phyloP scores from a whole-genome alignment of 2,329 filamentous ascomycete genomes.

The Scolecobasidium constrictum region DNA sequence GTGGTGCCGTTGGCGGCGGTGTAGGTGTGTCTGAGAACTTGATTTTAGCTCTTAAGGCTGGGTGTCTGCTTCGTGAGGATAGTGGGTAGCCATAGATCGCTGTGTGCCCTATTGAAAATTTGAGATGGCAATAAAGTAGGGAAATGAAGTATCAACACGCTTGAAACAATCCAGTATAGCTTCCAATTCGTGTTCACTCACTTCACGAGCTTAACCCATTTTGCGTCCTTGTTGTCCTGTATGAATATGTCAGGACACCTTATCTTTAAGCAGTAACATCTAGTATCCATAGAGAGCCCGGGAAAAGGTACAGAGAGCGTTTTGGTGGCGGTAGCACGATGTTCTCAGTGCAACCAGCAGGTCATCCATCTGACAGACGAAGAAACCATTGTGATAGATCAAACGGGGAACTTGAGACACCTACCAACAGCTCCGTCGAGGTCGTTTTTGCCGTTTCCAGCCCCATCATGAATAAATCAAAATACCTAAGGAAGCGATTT shows the following conservation, averaged over 20 bases:
- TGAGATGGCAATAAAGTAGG: background rate
- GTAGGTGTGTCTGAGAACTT: constrained; percentile 39
- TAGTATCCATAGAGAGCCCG: no score
- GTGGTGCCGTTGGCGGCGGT: constrained; percentile 47
- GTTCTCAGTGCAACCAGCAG: no score
- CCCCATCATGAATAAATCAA: no score
- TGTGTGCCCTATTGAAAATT: background rate
- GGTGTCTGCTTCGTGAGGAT: constrained; percentile 9
- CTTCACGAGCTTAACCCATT: constrained; percentile 29
- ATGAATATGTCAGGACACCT: background rate
- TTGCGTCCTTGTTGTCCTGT: constrained; percentile 27
- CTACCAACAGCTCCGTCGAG: no score
- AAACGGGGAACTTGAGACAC: no score
- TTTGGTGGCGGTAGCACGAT: no score
- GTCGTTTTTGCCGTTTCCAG: no score
- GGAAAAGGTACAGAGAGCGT: no score
- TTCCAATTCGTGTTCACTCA: constrained; percentile 14
- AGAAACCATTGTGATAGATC: no score
- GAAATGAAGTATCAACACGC: background rate
- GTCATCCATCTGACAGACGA: no score
- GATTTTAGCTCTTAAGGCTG: constrained; percentile 34
- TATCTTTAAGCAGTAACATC: no score
- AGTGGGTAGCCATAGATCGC: background rate
- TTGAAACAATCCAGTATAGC: background rate
- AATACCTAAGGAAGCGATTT: no score